phyloP scores from a whole-genome alignment of 306 rosid species.

The Prunus salicina region DNA sequence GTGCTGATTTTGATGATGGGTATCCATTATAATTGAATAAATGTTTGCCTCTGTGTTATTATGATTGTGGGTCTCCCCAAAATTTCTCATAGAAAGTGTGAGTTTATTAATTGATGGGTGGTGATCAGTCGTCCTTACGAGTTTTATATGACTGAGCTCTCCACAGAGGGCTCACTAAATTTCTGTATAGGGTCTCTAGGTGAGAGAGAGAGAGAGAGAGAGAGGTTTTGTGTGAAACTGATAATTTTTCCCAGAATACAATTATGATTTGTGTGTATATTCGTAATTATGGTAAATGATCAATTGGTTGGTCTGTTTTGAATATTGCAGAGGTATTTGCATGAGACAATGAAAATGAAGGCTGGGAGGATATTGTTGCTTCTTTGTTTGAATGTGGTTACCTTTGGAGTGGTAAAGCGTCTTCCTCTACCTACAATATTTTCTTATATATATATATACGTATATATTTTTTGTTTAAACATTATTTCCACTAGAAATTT shows the following conservation, averaged over 20 bases:
- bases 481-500: neutral
- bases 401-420: slow-evolving; percentile 49
- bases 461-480: neutral
- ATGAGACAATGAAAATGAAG: slow-evolving; percentile 45
- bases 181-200: neutral
- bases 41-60: neutral
- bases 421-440: neutral
- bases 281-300: neutral
- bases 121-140: neutral
- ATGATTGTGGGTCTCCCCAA: neutral
- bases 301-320: neutral
- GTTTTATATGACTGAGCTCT: neutral
- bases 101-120: neutral
- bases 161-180: neutral
- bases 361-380: slow-evolving; percentile 34
- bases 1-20: neutral
- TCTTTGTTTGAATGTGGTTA: slow-evolving; percentile 40
- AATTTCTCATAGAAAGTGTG: neutral
- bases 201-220: neutral
- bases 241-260: neutral
- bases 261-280: neutral
- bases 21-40: neutral
- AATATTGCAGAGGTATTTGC: slow-evolving; percentile 25
- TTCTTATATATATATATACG: no score
- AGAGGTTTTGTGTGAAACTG: neutral